These are phyloP conservation scores for Serendipita sp. DNA, from an alignment of 768 basidiomycete species.

Conservation along the genomic window DNA sequence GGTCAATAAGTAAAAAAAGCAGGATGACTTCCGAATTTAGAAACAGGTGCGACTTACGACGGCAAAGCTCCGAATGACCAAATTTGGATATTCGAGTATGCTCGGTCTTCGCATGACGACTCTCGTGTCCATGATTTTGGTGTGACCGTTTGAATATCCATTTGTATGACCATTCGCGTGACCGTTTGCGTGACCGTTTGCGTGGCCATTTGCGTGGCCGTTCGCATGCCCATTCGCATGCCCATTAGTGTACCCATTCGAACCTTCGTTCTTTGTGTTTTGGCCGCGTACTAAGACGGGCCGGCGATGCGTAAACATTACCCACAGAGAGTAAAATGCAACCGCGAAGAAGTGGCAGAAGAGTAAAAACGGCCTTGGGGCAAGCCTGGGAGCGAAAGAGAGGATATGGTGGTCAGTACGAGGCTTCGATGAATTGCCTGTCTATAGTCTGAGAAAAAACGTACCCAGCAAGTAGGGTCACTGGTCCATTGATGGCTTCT, in stretches of 20 bases:
- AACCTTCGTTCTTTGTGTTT: background rate
- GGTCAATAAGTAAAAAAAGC: background rate
- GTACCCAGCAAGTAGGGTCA: constrained; percentile 76
- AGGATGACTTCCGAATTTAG: no score
- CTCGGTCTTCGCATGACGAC: constrained; percentile 27
- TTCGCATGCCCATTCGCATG: no score
- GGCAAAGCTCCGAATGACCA: constrained; percentile 42
- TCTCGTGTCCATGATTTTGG: constrained; percentile 20
- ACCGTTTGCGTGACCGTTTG: constrained; percentile 2
- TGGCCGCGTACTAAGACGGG: constrained; percentile 20
- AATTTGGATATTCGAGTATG: constrained; percentile 49
- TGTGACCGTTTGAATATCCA: background rate
- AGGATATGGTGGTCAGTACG: no score
- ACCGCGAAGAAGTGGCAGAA: constrained; percentile 90
- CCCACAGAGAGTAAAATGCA: constrained; percentile 87
- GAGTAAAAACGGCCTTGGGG: constrained; percentile 64
- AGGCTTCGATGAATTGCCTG: background rate
- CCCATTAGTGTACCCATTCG: no score
- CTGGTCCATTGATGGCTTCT: constrained; percentile 73
- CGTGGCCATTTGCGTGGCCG: no score
- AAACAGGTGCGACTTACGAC: constrained; percentile 39
- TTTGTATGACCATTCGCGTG: background rate
- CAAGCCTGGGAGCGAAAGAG: constrained; percentile 34
- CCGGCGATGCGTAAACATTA: constrained; percentile 57
- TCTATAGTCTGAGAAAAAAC: background rate